Percentiles rank a stretch among this genome's conserved stretches.
Evolutionary conservation across 805 yeast genomes (phyloP).

Genomic region (Candida taoyuanica): DNA sequence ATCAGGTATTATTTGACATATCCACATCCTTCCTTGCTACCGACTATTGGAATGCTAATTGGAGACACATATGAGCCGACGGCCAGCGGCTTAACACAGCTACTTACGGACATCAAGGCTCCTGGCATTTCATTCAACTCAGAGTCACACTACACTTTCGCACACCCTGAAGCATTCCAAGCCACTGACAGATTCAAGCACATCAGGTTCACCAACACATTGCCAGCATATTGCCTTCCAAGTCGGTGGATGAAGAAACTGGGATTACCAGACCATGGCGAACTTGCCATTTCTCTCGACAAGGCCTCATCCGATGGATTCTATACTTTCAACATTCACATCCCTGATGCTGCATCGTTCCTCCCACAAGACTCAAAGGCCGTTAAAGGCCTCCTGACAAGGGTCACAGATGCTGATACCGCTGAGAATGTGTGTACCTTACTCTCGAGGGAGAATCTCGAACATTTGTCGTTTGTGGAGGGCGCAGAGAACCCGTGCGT

Average conservation of each 20-base stretch:
- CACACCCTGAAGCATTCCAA: not conserved
- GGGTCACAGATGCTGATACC: slow-evolving; percentile 7
- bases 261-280: slow-evolving; percentile 3
- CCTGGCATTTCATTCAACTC: not conserved
- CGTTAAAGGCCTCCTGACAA: not conserved
- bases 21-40: slow-evolving; percentile 6
- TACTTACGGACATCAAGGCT: slow-evolving; percentile 1
- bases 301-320: slow-evolving; percentile 6
- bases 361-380: slow-evolving; percentile 9
- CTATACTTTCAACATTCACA: slow-evolving; percentile 15
- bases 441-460: slow-evolving; percentile 1
- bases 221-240: slow-evolving; percentile 11
- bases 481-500: slow-evolving; percentile 4
- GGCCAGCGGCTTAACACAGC: slow-evolving; percentile 1
- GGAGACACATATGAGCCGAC: not conserved
- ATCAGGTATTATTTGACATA: slow-evolving; percentile 9
- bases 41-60: not conserved
- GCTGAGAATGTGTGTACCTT: no score
- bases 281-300: slow-evolving; percentile 12
- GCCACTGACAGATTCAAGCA: slow-evolving; percentile 13
- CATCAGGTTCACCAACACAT: slow-evolving; percentile 12
- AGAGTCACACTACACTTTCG: not conserved
- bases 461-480: slow-evolving; percentile 5
- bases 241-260: slow-evolving; percentile 1
- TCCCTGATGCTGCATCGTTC: slow-evolving; percentile 13